Evolutionary conservation across 83 land plant genomes (phyloP), one percentile per base, ranked within the genome.

Genomic region (Picea abies): DNA sequence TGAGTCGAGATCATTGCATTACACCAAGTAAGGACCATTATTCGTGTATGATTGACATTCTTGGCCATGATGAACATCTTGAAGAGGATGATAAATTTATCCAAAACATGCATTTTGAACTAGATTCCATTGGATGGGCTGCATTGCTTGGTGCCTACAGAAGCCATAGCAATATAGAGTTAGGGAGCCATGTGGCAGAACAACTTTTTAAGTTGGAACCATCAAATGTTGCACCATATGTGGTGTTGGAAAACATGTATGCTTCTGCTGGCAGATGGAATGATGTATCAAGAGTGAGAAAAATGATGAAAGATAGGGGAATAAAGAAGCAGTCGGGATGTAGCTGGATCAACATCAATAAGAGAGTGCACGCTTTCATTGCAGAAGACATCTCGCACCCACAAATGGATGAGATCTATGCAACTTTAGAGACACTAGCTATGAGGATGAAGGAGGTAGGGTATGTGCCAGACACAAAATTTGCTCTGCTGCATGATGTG

Each of bases 61-160:
- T 89, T 63, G 60, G 86, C 19, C 82, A 89, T 37, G 86, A 84
- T 25, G 91, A 89, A 10, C 65, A 71, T n/a, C 60, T 89, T 58
- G 86, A 86, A n/a, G 82, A 83, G 69, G 88, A 86, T 0, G 69
- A 60, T n/a, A 52, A 78, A 41, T 60, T 86, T 12, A 86, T 88
- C 60, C 79, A 52, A 47, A 80, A 67, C 56, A 83, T 88, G 91
- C 84, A 84, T 32, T 86, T 79, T 87, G 84, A 86, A 58, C 72
- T 83, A 9, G 84, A 87, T 69, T 65, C 23, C 4, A 65, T 63
- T 5, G 80, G 81, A 35, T 88, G 90, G 90, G 83, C 83, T 44
- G 84, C 89, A 65, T 76, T 89, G 62, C 89, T 89, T 20, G 63
- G 83, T 12, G 91, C 89, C 12, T 89, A 86, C 49, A 88, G 83